These are phyloP conservation scores for Colletotrichum scovillei DNA, from an alignment of 2,329 filamentous ascomycete species.

Conservation along the genomic window DNA sequence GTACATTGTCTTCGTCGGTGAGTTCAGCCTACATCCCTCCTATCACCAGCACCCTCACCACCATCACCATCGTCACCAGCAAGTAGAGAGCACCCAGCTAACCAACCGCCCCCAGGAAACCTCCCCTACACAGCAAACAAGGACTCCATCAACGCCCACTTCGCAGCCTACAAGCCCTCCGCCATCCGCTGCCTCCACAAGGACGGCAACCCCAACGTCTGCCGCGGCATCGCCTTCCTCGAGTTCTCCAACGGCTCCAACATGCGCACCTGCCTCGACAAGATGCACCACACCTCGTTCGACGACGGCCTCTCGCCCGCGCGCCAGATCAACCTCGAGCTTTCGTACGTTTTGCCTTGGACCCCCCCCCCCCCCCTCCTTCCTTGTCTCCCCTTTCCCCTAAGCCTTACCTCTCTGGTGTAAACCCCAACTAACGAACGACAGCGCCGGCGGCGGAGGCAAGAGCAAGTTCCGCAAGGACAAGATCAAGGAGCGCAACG, in stretches of 20 bases:
- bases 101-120: slow-evolving; percentile 68
- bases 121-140: slow-evolving; percentile 86
- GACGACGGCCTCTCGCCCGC: slow-evolving; percentile 63
- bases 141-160: slow-evolving; percentile 78
- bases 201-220: slow-evolving; percentile 69
- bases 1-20: slow-evolving; percentile 83
- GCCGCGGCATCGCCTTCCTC: slow-evolving; percentile 85
- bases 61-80: slow-evolving; percentile 6
- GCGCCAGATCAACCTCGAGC: slow-evolving; percentile 90
- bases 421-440: neutral
- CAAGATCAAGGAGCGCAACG: slow-evolving; percentile 88
- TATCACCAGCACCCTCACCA: neutral
- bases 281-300: slow-evolving; percentile 89
- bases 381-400: neutral
- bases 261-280: slow-evolving; percentile 92
- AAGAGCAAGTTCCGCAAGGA: slow-evolving; percentile 78
- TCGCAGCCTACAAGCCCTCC: slow-evolving; percentile 77
- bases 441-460: slow-evolving; percentile 84
- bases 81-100: slow-evolving; percentile 24
- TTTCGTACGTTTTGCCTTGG: slow-evolving; percentile 71
- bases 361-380: too few relatives aligned
- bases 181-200: slow-evolving; percentile 80
- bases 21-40: slow-evolving; percentile 39
- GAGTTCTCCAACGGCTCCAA: slow-evolving; percentile 89
- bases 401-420: neutral